Evolutionary conservation across 1,139 yeast genomes (phyloP).

Genomic region (Yamadazyma trypodendri): DNA sequence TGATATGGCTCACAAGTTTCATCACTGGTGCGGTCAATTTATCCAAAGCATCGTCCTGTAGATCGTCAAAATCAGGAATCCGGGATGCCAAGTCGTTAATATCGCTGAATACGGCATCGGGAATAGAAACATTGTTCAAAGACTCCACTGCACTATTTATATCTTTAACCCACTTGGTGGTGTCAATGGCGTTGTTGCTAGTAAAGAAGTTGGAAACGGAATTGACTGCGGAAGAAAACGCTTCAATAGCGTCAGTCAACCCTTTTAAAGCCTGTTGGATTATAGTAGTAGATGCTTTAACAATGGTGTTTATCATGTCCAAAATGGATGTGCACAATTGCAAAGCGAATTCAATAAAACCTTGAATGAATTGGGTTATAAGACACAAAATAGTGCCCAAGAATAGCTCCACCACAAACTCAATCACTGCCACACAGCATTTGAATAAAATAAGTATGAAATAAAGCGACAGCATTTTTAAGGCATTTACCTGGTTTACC

Average conservation of each 20-base stretch:
- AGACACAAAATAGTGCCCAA: conserved; percentile 88
- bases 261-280: conserved; percentile 12
- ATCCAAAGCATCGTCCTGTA: conserved; percentile 37
- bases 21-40: conserved; percentile 21
- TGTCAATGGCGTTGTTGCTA: conserved; percentile 37
- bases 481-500: conserved; percentile 41
- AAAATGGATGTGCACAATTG: conserved; percentile 64
- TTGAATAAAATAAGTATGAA: conserved; percentile 41
- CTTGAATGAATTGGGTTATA: conserved; percentile 68
- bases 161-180: conserved; percentile 21
- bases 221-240: conserved; percentile 12
- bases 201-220: conserved; percentile 48
- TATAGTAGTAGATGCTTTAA: conserved; percentile 14
- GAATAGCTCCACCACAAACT: conserved; percentile 68
- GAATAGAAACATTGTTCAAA: conserved; percentile 60
- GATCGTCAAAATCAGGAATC: conserved; percentile 56
- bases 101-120: conserved; percentile 55
- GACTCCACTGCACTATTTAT: conserved; percentile 61
- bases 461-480: conserved; percentile 42
- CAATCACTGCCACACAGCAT: conserved; percentile 56
- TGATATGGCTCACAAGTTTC: conserved; percentile 16
- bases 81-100: conserved; percentile 44
- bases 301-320: conserved; percentile 47
- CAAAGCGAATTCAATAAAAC: conserved; percentile 71
- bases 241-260: conserved; percentile 7